Conservation (phyloP, 2,329 filamentous ascomycete species). For the Pseudogymnoascus pannorum region DNA sequence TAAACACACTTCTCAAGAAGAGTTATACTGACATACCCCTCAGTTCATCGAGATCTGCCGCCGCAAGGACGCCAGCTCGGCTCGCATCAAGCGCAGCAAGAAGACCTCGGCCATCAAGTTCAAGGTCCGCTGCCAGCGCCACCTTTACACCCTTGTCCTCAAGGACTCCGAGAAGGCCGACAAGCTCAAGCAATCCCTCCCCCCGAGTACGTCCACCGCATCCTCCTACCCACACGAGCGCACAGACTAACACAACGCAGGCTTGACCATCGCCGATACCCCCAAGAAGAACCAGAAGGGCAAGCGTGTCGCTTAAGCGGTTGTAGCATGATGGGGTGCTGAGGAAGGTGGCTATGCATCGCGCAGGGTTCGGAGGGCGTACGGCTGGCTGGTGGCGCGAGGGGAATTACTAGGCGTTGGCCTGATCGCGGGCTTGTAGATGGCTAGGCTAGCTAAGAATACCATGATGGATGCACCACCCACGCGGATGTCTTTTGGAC, state of each 20-base stretch:
- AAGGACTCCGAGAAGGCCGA: constrained; percentile 99
- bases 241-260: constrained; percentile 30
- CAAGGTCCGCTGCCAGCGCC: constrained; percentile 97
- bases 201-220: constrained; percentile 69
- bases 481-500: not conserved
- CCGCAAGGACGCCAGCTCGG: constrained; percentile 97
- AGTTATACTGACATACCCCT: constrained; percentile 10
- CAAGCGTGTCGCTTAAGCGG: constrained; percentile 28
- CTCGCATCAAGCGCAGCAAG: constrained; percentile 94
- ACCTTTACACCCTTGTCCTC: constrained; percentile 96
- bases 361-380: constrained; percentile 3
- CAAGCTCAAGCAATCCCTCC: constrained; percentile 99
- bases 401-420: constrained; percentile 2
- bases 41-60: constrained; percentile 99
- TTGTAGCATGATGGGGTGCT: constrained; percentile 6
- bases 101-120: constrained; percentile 94
- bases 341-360: constrained; percentile 5
- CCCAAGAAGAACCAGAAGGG: constrained; percentile 52
- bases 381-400: constrained; percentile 6
- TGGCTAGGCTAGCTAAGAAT: constrained; percentile 10
- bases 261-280: constrained; percentile 51
- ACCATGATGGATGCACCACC: constrained; percentile 10
- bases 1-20: not conserved
- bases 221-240: constrained; percentile 36
- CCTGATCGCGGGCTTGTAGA: constrained; percentile 9